Evolutionary conservation across 2,329 filamentous ascomycete species (phyloP).

Genomic region (Lanzia echinophila): DNA sequence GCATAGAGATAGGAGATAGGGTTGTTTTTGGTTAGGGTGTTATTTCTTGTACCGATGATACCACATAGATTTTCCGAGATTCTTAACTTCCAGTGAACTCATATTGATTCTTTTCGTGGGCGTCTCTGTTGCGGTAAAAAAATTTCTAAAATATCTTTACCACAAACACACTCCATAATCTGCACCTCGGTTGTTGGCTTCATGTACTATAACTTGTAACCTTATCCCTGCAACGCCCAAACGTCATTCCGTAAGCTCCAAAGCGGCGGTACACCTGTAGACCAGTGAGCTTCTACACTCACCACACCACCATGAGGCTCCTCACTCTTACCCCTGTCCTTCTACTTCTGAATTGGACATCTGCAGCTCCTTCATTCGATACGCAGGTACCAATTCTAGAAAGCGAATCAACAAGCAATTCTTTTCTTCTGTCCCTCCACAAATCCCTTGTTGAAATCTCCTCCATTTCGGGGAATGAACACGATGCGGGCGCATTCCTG

Average conservation of each 20-base stretch:
- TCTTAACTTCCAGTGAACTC: no score
- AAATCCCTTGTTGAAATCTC: constrained; percentile 54
- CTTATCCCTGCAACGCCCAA: no score
- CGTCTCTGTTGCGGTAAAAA: no score
- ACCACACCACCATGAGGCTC: constrained; percentile 18
- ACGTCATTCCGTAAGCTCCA: no score
- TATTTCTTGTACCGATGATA: not conserved
- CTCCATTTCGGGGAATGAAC: constrained; percentile 57
- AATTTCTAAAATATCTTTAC: no score
- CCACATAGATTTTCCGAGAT: constrained; percentile 1
- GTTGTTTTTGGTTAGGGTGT: not conserved
- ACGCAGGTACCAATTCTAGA: constrained; percentile 17
- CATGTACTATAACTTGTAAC: no score
- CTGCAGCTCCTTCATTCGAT: constrained; percentile 12
- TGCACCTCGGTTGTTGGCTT: no score
- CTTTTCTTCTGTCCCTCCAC: constrained; percentile 51
- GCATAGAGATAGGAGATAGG: not conserved
- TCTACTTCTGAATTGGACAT: constrained; percentile 14
- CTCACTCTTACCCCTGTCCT: constrained; percentile 8
- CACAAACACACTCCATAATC: no score
- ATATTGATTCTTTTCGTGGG: no score
- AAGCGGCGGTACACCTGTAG: no score
- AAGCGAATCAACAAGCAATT: constrained; percentile 2
- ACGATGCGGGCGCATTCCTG: constrained; percentile 51
- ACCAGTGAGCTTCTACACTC: not conserved